Evolutionary conservation across 169 alveolate genomes (phyloP), one percentile per base, ranked within the genome.

Genomic region (Blepharisma undulans): DNA sequence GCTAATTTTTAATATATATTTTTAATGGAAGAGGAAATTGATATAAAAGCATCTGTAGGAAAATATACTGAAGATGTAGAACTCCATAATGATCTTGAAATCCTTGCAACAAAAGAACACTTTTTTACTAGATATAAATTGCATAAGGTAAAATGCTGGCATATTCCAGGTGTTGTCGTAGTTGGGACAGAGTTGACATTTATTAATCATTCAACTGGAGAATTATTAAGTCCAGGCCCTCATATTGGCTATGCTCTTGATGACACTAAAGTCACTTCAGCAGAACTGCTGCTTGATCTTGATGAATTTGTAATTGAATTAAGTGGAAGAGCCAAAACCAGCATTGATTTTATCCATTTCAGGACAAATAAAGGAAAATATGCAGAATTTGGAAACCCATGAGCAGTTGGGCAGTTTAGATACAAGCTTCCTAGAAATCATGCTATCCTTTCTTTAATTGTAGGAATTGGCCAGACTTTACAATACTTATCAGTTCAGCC

Each of bases 161-260:
- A 33, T 33, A 29, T 79, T 29, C 72, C 36, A n/a, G 66, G 66
- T n/a, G 87, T n/a, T 25, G 30, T 33, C 6, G 29, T 27, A n/a
- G 66, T 79, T 8, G 87, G 87, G 66, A 79, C 34, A n/a, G 87
- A 79, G 76, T 79, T 30, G 61, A n/a, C 36, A 2, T 79, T 29
- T 32, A 79, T 79, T 22, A 79, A 79, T 33, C 87, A 25, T n/a
- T 27, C 30, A 25, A 79, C 36, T 33, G 34, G 34, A n/a, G 87
- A 79, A 33, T 5, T 79, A 33, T 29, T 79, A 32, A n/a, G 76
- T 7, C 87, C 87, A 27, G 87, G 87, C 2, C 87, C 87, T 7
- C 87, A 79, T 33, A 79, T 79, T 79, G 87, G 87, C 36, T 79
- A 79, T 32, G 61, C 87, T 12, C 27, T 32, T 79, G 66, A 79